A percentile compares a stretch with the other conserved stretches of the same genome.
Conservation (phyloP, 306 rosid genomes). For the Calophaca sinica region DNA sequence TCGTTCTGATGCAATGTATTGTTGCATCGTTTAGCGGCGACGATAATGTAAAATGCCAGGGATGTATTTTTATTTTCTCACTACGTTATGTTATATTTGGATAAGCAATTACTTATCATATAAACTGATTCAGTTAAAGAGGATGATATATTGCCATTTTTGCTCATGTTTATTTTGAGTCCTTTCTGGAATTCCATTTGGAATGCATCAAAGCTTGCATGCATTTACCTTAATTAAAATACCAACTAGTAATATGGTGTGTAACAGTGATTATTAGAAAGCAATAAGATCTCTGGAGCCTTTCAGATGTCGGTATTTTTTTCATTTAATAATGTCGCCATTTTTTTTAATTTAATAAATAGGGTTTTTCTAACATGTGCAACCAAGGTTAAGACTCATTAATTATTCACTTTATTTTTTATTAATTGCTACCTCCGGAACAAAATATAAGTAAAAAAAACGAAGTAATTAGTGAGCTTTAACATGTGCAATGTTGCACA, state of each 20-base stretch:
- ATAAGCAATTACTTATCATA: not conserved
- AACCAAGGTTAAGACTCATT: too few relatives aligned
- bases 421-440: too few relatives aligned
- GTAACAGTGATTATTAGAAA: not conserved
- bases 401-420: too few relatives aligned
- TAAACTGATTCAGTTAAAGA: too few relatives aligned
- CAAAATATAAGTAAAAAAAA: too few relatives aligned
- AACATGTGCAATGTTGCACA: too few relatives aligned
- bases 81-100: not conserved
- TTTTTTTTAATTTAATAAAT: not conserved
- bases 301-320: not conserved
- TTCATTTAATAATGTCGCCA: not conserved
- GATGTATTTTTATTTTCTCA: not conserved
- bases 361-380: too few relatives aligned
- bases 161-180: constrained; percentile 7
- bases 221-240: not conserved
- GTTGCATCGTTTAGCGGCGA: constrained; percentile 7
- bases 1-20: constrained; percentile 19
- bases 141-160: too few relatives aligned
- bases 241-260: not conserved
- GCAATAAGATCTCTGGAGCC: not conserved
- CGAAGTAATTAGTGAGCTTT: too few relatives aligned
- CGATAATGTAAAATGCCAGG: not conserved
- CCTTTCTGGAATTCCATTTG: not conserved
- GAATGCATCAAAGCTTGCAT: constrained; percentile 11